Conservation (phyloP, 108 stramenopile species). For the Ochromonas danica region DNA sequence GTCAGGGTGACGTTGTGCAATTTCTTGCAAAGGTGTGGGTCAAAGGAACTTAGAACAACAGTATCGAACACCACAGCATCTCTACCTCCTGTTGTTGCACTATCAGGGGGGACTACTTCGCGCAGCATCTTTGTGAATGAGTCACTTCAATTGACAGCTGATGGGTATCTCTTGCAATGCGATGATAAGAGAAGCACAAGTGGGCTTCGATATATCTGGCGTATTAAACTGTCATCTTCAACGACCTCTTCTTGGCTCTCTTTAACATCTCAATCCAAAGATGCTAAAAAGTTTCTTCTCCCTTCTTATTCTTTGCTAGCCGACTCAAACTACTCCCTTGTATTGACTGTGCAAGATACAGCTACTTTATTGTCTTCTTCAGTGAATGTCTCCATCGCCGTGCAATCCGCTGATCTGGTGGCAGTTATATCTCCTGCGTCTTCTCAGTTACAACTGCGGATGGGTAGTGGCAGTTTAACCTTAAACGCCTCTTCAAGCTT, state of each 20-base stretch:
- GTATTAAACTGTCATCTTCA: background rate
- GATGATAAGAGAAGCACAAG: background rate
- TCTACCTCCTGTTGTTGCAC: background rate
- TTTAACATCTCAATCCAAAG: background rate
- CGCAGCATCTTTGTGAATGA: slow-evolving; percentile 15
- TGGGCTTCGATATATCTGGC: background rate
- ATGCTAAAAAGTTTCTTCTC: background rate
- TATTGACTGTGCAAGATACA: background rate
- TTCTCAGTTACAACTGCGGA: no score
- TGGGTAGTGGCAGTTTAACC: background rate
- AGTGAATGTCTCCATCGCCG: no score
- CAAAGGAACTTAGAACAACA: background rate
- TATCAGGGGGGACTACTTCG: background rate
- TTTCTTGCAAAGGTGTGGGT: background rate
- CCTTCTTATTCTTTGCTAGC: slow-evolving; percentile 4
- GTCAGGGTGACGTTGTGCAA: slow-evolving; percentile 5
- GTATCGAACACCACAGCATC: background rate
- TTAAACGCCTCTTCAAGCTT: background rate
- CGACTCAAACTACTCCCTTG: background rate
- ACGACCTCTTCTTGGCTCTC: background rate
- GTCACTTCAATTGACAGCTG: background rate
- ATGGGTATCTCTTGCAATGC: background rate
- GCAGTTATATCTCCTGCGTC: no score
- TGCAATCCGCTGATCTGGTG: no score
- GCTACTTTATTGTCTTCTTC: no score